Conservation (phyloP, 164 flowering plant species). For the Annona cherimola region DNA sequence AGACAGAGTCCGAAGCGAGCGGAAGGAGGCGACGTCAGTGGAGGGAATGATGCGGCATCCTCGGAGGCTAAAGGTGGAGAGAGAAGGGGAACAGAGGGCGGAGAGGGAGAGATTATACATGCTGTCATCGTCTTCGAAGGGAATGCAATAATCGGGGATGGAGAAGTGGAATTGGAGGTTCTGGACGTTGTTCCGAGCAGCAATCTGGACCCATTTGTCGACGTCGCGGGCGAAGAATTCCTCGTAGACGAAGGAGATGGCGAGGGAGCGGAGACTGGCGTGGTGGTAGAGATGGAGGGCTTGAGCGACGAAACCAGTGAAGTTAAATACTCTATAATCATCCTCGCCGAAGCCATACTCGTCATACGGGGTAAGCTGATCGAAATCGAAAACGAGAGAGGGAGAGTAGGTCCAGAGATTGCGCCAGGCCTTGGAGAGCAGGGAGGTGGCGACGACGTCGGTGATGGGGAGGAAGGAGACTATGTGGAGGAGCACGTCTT, state of each 20-base stretch:
- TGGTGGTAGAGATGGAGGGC: background rate
- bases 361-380: background rate
- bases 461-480: background rate
- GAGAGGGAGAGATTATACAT: background rate
- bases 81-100: background rate
- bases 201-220: conserved; percentile 1
- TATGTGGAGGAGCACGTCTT: conserved; percentile 1
- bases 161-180: background rate
- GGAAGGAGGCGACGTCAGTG: background rate
- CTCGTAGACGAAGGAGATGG: background rate
- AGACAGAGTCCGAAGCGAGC: background rate
- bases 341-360: background rate
- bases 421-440: background rate
- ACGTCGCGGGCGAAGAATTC: background rate
- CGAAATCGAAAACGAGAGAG: background rate
- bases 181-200: background rate
- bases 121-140: background rate
- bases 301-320: background rate
- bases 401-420: conserved; percentile 1
- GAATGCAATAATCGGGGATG: background rate
- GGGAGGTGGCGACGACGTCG: conserved; percentile 1
- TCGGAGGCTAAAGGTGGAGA: background rate
- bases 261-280: background rate
- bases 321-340: background rate
- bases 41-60: background rate